Evolutionary conservation across 768 basidiomycete species (phyloP).

Genomic region (Leccinum rimulosum): DNA sequence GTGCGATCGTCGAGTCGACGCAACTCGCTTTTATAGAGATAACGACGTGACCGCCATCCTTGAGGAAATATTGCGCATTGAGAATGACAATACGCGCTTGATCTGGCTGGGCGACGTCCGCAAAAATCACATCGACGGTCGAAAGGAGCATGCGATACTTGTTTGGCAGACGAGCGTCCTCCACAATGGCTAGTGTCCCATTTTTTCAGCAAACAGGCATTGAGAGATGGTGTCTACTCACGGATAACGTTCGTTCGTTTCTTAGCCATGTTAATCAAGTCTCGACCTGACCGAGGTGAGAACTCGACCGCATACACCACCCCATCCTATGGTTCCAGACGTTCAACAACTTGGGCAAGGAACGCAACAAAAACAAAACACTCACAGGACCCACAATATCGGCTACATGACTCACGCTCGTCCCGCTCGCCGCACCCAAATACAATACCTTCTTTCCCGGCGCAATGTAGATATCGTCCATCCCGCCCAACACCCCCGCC

Average conservation of each 20-base stretch:
- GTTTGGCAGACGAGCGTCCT: conserved; percentile 95
- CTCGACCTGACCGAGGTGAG: conserved; percentile 93
- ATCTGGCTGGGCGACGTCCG: conserved; percentile 97
- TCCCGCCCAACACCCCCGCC: conserved; percentile 92
- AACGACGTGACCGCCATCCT: conserved; percentile 86
- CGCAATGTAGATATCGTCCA: conserved; percentile 89
- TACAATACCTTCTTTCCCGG: conserved; percentile 97
- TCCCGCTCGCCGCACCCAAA: conserved; percentile 96
- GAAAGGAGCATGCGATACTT: conserved; percentile 97
- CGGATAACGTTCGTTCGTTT: conserved; percentile 99
- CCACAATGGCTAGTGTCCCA: conserved; percentile 73
- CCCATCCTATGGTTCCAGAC: conserved; percentile 63
- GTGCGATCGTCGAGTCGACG: conserved; percentile 92
- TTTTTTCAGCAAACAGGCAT: background rate
- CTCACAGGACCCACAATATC: conserved; percentile 96
- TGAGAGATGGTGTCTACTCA: conserved; percentile 39
- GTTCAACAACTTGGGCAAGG: conserved; percentile 5
- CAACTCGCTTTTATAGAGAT: conserved; percentile 99
- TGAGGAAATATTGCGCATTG: conserved; percentile 95
- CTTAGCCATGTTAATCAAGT: conserved; percentile 99
- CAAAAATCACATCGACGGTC: conserved; percentile 95
- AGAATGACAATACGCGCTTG: conserved; percentile 94
- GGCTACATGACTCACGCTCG: conserved; percentile 97
- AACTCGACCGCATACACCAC: conserved; percentile 99
- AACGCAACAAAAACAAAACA: conserved; percentile 5